Base-by-base conservation (phyloP, 225 moss, liverwort and hornwort genomes). In the Rhytidiadelphus loreus region DNA sequence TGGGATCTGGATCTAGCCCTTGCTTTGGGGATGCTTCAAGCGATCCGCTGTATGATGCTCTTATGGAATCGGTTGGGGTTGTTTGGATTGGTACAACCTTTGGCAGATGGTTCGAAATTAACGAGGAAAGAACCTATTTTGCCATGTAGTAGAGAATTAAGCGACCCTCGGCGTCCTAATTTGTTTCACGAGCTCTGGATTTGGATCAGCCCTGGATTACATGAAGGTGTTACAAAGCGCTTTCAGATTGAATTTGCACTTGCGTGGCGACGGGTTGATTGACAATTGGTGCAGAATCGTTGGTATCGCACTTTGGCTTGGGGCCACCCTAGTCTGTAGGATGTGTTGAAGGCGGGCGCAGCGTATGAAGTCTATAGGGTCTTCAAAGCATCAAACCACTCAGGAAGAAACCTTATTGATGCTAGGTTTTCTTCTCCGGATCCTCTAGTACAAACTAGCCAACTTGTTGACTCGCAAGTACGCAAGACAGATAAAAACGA, bases 1-100 rank as follows among this genome's bases (percentile, higher is more conserved):
- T 80, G 83, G 83, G 84, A 91, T 91, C 83, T 89, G 87, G 86
- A 84, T 86, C 84, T 85, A 33, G 75, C 39, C 70, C 43, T 77
- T 70, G 77, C 32, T 65, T 52, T 39, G 48, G 46, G 32, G 74
- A 80, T 87, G 78, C 68, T 12, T 56, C 53, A 57, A 81, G 84
- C 80, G 90, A 90, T 88, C 65, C 60, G 65, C 53, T 35, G 87
- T 21, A 59, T 43, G 68, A 39, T 46, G 33, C 66, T n/a, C 29
- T 52, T 26, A 46, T 30, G 13, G 62, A 28, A 11, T 60, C 25
- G n/a, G 22, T 86, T 76, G n/a, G 14, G 58, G 29, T n/a, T 62
- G 50, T 86, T 43, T 62, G 75, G 62, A 86, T 86, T 85, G 75
- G 60, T n/a, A 22, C 86, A 39, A 63, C 76, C 22, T 46, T 21